Percentiles rank a stretch among this genome's conserved stretches.
Evolutionary conservation across 2,329 filamentous ascomycete genomes (phyloP).

Genomic region (Fusarium vanettenii): DNA sequence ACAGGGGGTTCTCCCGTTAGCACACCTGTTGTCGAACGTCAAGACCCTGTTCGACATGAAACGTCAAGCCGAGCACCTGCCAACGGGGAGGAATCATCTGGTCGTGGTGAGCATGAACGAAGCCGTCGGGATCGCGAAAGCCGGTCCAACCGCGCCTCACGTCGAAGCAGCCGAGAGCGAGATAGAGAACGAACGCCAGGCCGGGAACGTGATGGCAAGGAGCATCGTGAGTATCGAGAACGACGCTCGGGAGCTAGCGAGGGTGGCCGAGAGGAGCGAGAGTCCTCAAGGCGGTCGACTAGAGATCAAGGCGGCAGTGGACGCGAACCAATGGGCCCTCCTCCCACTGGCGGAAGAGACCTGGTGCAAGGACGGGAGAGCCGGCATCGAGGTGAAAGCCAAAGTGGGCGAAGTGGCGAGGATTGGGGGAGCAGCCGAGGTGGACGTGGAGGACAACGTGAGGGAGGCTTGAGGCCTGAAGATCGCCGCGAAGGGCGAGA

Average conservation of each 20-base stretch:
- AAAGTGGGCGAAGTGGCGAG: constrained; percentile 42
- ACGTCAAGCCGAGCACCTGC: constrained; percentile 48
- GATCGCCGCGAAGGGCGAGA: constrained; percentile 50
- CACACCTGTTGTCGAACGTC: constrained; percentile 62
- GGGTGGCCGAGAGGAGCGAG: constrained; percentile 49
- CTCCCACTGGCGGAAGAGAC: constrained; percentile 46
- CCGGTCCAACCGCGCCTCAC: constrained; percentile 53
- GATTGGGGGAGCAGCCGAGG: constrained; percentile 52
- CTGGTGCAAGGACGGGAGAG: constrained; percentile 46
- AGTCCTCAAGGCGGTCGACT: constrained; percentile 46
- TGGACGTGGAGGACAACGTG: constrained; percentile 50
- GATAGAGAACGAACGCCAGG: constrained; percentile 61
- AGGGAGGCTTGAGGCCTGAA: constrained; percentile 45
- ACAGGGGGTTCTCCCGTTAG: constrained; percentile 64
- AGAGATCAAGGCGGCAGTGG: constrained; percentile 39
- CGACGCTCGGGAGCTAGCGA: constrained; percentile 52
- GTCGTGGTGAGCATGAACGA: constrained; percentile 55
- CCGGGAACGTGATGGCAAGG: constrained; percentile 60
- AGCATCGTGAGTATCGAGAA: constrained; percentile 59
- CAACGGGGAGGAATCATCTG: constrained; percentile 47
- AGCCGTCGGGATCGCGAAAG: constrained; percentile 57
- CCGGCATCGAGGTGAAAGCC: constrained; percentile 47
- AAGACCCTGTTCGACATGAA: constrained; percentile 57
- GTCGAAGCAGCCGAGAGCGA: constrained; percentile 63
- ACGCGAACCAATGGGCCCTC: constrained; percentile 46